Base-by-base conservation (phyloP, 2,329 filamentous ascomycete species). In the Coniochaeta sp. region DNA sequence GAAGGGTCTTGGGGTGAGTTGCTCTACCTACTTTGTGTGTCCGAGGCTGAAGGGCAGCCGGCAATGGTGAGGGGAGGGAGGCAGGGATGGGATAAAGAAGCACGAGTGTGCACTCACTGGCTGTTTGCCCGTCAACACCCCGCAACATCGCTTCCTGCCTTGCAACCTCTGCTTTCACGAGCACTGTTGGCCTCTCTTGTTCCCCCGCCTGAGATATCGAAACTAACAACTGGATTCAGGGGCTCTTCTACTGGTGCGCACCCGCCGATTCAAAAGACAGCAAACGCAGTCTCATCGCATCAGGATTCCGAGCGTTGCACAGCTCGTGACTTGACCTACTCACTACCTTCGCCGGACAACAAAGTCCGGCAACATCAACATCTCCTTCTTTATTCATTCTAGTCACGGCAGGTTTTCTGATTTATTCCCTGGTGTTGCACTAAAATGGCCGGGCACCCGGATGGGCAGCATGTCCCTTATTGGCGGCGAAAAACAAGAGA, bases 191-290 rank as follows among this genome's bases (percentile, higher is more conserved):
- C n/a, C n/a, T n/a, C n/a, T 16, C 33, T 7, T 18, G n/a, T 35
- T 14, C 33, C 10, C 20, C 20, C n/a, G 18, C 3, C 18, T 22
- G 9, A 9, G 33, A 22, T 12, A 22, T 38, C 7, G 33, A 24
- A 14, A 22, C 38, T 42, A 13, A 42, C 38, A 14, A 22, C n/a
- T 26, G 7, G 18, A 42, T 33, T n/a, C 58, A 83, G 80, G 89
- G 89, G 0, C 68, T 94, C 8, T 92, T 91, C 65, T 94, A 91
- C 67, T 91, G 86, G 86, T 83, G 86, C 50, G 86, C 83, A n/a
- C 85, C 86, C 13, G 82, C 80, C 3, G 89, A 94, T 70, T 77
- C 79, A 26, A 73, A 70, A 57, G 75, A 81, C 50, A 75, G 72
- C 55, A 75, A 77, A 49, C 72, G 81, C 49, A 84, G 80, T 61